phyloP scores from a whole-genome alignment of 2,329 filamentous ascomycete species.

The Colletotrichum sp. region DNA sequence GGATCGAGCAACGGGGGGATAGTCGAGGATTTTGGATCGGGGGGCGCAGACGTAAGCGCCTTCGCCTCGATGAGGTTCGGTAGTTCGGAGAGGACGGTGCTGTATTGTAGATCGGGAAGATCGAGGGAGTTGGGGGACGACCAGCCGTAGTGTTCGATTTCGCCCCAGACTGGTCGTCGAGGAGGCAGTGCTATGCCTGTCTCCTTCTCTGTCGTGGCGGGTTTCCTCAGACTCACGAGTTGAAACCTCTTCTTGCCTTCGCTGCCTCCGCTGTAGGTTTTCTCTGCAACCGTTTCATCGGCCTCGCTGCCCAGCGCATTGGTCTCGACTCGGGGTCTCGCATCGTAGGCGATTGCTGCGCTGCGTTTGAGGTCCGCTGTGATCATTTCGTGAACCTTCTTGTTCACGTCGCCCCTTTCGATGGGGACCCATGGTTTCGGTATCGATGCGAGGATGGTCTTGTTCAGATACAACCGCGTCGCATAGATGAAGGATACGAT shows the following conservation, averaged over 20 bases:
- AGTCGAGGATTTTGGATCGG: conserved; percentile 43
- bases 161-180: conserved; percentile 72
- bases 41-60: conserved; percentile 82
- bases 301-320: conserved; percentile 19
- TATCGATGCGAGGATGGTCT: conserved; percentile 78
- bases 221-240: conserved; percentile 37
- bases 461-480: conserved; percentile 85
- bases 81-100: conserved; percentile 80
- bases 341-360: conserved; percentile 80
- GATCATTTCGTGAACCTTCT: conserved; percentile 78
- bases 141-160: conserved; percentile 89
- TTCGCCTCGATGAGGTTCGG: conserved; percentile 92
- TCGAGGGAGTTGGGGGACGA: conserved; percentile 78
- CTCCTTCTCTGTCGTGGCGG: conserved; percentile 39
- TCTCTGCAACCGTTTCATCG: conserved; percentile 6
- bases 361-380: conserved; percentile 75
- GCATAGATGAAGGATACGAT: conserved; percentile 80
- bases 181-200: conserved; percentile 53
- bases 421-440: conserved; percentile 87
- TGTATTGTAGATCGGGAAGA: conserved; percentile 82
- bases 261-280: conserved; percentile 21
- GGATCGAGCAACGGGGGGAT: conserved; percentile 61
- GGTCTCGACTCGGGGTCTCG: conserved; percentile 66
- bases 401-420: conserved; percentile 81
- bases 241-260: conserved; percentile 23